These are phyloP conservation scores for Megacollybia marginata DNA, from an alignment of 768 basidiomycete species.

Conservation along the genomic window DNA sequence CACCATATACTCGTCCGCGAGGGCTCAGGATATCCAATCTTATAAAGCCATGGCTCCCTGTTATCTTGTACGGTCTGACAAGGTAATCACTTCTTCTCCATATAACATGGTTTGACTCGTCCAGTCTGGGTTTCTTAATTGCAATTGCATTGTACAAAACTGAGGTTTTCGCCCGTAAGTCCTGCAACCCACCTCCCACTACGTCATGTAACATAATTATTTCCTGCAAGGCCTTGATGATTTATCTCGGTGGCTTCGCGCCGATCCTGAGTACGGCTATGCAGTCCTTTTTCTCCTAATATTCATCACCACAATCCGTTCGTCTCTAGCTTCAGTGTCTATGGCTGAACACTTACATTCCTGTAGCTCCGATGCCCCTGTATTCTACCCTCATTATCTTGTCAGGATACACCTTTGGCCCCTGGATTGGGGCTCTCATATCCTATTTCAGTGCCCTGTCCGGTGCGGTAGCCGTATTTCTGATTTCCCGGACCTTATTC, in stretches of 20 bases:
- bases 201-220: constrained; percentile 3
- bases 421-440: constrained; percentile 77
- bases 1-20: constrained; percentile 35
- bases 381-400: constrained; percentile 92
- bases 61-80: constrained; percentile 71
- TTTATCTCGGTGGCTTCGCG: constrained; percentile 70
- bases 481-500: constrained; percentile 68
- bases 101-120: too few relatives aligned
- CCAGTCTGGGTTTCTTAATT: constrained; percentile 63
- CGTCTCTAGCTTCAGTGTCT: constrained; percentile 21
- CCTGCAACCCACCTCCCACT: constrained; percentile 6
- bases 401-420: constrained; percentile 86
- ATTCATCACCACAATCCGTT: constrained; percentile 83
- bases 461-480: constrained; percentile 80
- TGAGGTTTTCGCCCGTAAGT: constrained; percentile 75
- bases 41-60: constrained; percentile 70
- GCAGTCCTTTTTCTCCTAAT: constrained; percentile 76
- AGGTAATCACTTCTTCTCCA: too few relatives aligned
- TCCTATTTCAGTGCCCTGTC: constrained; percentile 82
- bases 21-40: constrained; percentile 48
- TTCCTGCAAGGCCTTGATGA: constrained; percentile 65
- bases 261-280: constrained; percentile 67
- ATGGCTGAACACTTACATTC: constrained; percentile 3
- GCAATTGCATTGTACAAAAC: constrained; percentile 81
- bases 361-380: constrained; percentile 76